phyloP scores from a whole-genome alignment of 108 stramenopile genomes.

The Epithemia pelagica region DNA sequence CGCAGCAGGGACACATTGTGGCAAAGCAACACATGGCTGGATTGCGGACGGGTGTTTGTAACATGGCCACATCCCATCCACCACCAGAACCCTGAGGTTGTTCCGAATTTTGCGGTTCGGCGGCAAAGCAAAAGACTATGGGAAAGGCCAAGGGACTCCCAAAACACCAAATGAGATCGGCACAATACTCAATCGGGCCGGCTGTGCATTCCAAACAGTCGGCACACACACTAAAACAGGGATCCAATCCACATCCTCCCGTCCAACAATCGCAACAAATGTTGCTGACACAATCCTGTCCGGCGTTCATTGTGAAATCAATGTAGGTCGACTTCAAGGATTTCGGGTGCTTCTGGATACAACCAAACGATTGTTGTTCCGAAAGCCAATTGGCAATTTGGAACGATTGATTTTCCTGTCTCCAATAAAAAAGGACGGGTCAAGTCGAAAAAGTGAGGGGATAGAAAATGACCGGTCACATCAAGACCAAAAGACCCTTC shows the following conservation, averaged over 20 bases:
- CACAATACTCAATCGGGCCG: slow-evolving; percentile 36
- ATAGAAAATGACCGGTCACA: too few relatives aligned
- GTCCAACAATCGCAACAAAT: slow-evolving; percentile 45
- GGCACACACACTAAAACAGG: slow-evolving; percentile 28
- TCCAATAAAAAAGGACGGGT: too few relatives aligned
- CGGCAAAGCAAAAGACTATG: slow-evolving; percentile 43
- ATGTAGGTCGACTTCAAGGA: too few relatives aligned
- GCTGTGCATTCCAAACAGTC: slow-evolving; percentile 31
- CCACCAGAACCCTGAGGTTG: slow-evolving; percentile 26
- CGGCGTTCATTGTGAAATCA: neutral
- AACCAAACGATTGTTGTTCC: too few relatives aligned
- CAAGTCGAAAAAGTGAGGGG: too few relatives aligned
- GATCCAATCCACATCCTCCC: slow-evolving; percentile 36
- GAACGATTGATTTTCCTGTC: too few relatives aligned
- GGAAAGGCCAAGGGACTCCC: slow-evolving; percentile 64
- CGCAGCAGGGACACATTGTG: slow-evolving; percentile 35
- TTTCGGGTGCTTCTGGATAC: too few relatives aligned
- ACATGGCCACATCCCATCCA: slow-evolving; percentile 49
- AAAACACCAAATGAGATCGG: slow-evolving; percentile 48
- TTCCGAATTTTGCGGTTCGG: slow-evolving; percentile 39
- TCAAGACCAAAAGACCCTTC: too few relatives aligned
- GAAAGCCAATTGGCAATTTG: too few relatives aligned
- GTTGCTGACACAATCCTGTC: neutral
- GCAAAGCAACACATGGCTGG: slow-evolving; percentile 37
- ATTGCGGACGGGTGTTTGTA: slow-evolving; percentile 24